Percentiles rank a stretch among this genome's conserved stretches.
phyloP scores from a whole-genome alignment of 805 yeast species.

The Saturnispora quitensis region DNA sequence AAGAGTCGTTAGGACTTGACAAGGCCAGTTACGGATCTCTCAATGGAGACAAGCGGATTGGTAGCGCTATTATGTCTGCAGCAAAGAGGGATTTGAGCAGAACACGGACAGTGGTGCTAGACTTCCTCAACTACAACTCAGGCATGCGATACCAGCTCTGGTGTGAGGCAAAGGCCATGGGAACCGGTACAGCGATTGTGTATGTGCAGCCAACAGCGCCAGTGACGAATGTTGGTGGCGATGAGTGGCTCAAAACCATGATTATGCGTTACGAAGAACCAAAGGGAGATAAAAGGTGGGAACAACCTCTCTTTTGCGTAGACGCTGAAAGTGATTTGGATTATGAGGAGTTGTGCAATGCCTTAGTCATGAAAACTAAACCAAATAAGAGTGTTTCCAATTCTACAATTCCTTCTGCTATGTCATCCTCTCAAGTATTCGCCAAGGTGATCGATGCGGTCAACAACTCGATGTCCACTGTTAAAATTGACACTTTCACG shows the following conservation, averaged over 20 bases:
- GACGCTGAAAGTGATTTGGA: conserved; percentile 52
- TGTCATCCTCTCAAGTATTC: neutral
- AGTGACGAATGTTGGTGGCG: conserved; percentile 41
- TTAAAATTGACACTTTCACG: neutral
- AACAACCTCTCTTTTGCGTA: conserved; percentile 76
- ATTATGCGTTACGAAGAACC: conserved; percentile 92
- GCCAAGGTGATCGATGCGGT: neutral
- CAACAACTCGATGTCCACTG: neutral
- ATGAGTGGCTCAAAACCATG: conserved; percentile 51
- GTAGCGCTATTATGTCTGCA: conserved; percentile 83
- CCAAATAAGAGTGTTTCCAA: conserved; percentile 6
- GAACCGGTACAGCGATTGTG: conserved; percentile 75
- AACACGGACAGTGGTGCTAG: conserved; percentile 69
- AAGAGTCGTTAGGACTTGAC: conserved; percentile 64
- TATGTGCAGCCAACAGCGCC: conserved; percentile 52
- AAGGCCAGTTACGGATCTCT: conserved; percentile 66
- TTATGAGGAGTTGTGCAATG: conserved; percentile 55
- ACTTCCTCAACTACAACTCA: conserved; percentile 81
- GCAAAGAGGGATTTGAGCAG: conserved; percentile 72
- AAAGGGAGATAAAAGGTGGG: conserved; percentile 80
- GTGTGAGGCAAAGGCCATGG: conserved; percentile 82
- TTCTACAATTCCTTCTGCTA: conserved; percentile 5
- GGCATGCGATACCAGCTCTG: conserved; percentile 91
- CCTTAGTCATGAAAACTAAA: conserved; percentile 1
- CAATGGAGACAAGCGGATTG: conserved; percentile 64